A percentile compares a stretch with the other conserved stretches of the same genome.
phyloP scores from a whole-genome alignment of 768 basidiomycete species.

The Auriscalpium vulgare region DNA sequence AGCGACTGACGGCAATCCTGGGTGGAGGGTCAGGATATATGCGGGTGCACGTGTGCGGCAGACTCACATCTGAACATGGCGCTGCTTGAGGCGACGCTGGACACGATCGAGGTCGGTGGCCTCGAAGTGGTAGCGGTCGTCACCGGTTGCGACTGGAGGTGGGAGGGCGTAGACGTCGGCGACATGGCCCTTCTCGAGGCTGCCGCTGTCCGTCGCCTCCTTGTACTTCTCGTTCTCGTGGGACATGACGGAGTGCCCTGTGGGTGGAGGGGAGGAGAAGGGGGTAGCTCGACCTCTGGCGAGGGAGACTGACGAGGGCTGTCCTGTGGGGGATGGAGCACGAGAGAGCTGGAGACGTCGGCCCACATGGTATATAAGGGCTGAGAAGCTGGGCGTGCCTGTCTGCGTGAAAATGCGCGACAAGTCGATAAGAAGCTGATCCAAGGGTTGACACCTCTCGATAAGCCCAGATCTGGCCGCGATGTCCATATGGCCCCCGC shows the following conservation, averaged over 20 bases:
- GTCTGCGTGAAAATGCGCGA: not conserved
- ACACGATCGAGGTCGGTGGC: constrained; percentile 61
- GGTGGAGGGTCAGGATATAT: not conserved
- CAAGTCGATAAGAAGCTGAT: not conserved
- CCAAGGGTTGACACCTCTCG: not conserved
- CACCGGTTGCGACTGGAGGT: not conserved
- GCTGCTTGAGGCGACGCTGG: constrained; percentile 65
- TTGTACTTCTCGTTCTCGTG: not conserved
- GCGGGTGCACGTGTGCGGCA: not conserved
- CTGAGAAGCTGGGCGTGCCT: not conserved
- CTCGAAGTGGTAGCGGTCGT: constrained; percentile 37
- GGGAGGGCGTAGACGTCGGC: constrained; percentile 13
- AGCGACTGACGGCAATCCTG: constrained; percentile 53
- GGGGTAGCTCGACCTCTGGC: not conserved
- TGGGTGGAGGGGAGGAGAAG: not conserved
- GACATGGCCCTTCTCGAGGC: constrained; percentile 20
- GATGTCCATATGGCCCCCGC: not conserved
- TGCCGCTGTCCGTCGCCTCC: not conserved
- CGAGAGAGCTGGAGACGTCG: not conserved
- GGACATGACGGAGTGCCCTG: not conserved
- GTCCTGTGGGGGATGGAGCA: not conserved
- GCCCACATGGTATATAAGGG: not conserved
- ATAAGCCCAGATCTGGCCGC: not conserved
- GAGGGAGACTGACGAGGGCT: not conserved
- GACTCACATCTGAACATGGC: constrained; percentile 71